Conservation (phyloP, 2,329 filamentous ascomycete species). For the Periconia digitata region DNA sequence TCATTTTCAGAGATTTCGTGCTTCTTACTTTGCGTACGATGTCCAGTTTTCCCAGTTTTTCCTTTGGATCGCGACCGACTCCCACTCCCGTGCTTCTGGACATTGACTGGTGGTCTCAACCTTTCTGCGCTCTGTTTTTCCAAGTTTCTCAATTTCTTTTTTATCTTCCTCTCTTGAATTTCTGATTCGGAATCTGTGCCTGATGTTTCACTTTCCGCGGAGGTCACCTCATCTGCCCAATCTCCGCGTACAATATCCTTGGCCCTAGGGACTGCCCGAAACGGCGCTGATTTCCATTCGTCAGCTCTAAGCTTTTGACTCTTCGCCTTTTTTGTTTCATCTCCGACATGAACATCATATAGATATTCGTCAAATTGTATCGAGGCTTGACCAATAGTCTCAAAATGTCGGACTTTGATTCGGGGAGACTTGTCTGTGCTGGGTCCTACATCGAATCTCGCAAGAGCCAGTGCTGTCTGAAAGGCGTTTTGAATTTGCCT, state of each 20-base stretch:
- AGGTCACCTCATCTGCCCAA: neutral
- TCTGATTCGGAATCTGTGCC: neutral
- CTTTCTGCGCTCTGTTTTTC: neutral
- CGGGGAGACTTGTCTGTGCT: neutral
- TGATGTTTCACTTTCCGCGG: neutral
- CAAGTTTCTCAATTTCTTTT: neutral
- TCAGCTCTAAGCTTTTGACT: neutral
- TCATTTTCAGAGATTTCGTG: neutral
- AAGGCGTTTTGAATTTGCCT: conserved; percentile 16
- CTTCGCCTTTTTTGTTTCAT: conserved; percentile 3
- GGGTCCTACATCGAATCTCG: conserved; percentile 8
- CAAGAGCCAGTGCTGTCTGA: conserved; percentile 16
- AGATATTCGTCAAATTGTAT: conserved; percentile 4
- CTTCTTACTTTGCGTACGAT: neutral
- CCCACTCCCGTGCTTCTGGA: neutral
- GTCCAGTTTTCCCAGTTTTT: too few relatives aligned
- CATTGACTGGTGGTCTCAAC: neutral
- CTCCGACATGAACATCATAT: conserved; percentile 1
- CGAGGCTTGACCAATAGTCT: conserved; percentile 1
- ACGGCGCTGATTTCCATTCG: neutral
- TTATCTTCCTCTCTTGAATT: neutral
- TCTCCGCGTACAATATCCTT: neutral
- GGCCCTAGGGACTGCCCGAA: neutral
- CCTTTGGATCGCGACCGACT: neutral
- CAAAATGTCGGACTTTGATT: conserved; percentile 1